Evolutionary conservation across 2,329 filamentous ascomycete species (phyloP), one percentile per base, ranked within the genome.

Genomic region (Boeremia lycopersici): DNA sequence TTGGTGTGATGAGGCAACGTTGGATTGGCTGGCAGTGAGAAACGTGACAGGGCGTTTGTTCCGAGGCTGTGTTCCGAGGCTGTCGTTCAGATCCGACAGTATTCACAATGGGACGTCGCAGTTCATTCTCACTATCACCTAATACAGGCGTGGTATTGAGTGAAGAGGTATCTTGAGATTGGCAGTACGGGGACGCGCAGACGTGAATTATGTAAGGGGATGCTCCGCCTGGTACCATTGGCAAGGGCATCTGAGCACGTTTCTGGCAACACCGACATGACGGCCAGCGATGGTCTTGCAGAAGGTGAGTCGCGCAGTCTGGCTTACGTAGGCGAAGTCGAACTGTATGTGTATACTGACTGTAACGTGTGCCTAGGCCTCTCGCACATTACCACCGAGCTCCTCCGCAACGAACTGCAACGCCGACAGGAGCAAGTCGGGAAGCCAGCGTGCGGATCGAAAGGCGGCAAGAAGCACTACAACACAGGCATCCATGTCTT

Each of bases 401-500:
- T 80, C 42, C 78, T 84, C 33, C 77, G 73, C 56, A 78, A 77
- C 31, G 82, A 84, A 70, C 71, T 85, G 30, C 70, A 69, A 48
- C 75, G 81, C 63, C 74, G 83, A 68, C 77, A 82, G 64, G 71
- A 77, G 46, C 41, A 59, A 31, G 46, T 17, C 26, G 70, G 68
- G 33, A 71, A 70, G 34, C 83, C 83, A n/a, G 62, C 72, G 38
- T 86, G 84, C 68, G 83, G 82, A 25, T 82, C 80, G n/a, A 77
- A 77, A 38, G 70, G 73, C 23, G 67, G 57, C 12, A 75, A 72
- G 48, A 80, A 78, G 17, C 65, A 70, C 55, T 86, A 86, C 67
- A 84, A 85, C 67, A 81, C 82, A 19, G 73, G 78, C 4, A 70
- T 82, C 34, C 84, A 86, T 69, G 81, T 86, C 50, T 77, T 80